These are phyloP conservation scores for Tulasnella sp. DNA, from an alignment of 768 basidiomycete species.

Conservation along the genomic window DNA sequence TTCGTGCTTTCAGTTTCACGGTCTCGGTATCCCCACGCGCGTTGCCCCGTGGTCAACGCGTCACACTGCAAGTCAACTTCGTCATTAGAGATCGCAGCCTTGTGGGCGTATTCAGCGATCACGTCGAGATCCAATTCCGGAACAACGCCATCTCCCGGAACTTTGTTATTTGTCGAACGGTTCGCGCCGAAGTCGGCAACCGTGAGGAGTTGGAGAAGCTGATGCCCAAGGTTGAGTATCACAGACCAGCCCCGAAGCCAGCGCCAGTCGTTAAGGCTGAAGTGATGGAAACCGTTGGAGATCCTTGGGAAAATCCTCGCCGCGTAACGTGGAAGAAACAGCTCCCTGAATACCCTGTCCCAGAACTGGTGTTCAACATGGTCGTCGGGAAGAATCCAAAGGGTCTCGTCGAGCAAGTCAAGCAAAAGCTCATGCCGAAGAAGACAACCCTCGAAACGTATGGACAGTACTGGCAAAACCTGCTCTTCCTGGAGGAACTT, in stretches of 20 bases:
- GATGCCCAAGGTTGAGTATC: slow-evolving; percentile 35
- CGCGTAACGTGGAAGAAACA: background rate
- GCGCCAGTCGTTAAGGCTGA: background rate
- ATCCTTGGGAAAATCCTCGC: background rate
- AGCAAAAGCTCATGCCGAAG: slow-evolving; percentile 40
- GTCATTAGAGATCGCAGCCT: background rate
- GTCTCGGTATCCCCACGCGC: background rate
- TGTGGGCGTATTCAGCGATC: slow-evolving; percentile 42
- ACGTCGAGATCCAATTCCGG: slow-evolving; percentile 51
- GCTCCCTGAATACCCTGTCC: slow-evolving; percentile 29
- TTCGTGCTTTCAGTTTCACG: background rate
- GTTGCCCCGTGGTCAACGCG: background rate
- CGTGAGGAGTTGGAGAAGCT: slow-evolving; percentile 45
- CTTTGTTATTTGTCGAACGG: slow-evolving; percentile 49
- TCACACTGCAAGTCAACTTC: background rate
- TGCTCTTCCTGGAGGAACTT: slow-evolving; percentile 49
- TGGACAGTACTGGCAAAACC: slow-evolving; percentile 42
- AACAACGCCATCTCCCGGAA: slow-evolving; percentile 42
- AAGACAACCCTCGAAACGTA: slow-evolving; percentile 42
- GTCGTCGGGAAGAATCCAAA: slow-evolving; percentile 8
- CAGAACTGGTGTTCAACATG: slow-evolving; percentile 32
- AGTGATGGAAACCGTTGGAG: background rate
- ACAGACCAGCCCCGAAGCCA: slow-evolving; percentile 34
- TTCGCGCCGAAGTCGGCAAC: slow-evolving; percentile 47
- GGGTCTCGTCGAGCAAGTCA: slow-evolving; percentile 29